These are phyloP conservation scores for Anisogramma anomala DNA, from an alignment of 2,329 filamentous ascomycete species.

Conservation along the genomic window DNA sequence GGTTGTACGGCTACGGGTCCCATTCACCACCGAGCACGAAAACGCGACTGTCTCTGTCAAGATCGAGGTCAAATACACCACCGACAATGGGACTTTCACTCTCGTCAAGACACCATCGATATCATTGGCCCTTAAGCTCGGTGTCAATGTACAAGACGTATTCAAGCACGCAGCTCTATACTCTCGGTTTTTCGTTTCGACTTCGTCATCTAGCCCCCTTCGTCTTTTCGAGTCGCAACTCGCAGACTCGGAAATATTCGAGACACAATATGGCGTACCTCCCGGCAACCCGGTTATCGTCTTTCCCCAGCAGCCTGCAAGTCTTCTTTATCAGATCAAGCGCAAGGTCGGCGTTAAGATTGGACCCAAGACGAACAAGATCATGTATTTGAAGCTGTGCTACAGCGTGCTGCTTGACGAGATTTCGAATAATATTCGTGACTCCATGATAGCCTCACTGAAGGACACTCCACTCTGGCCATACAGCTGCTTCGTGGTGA, in stretches of 20 bases:
- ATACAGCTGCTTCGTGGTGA: constrained; percentile 36
- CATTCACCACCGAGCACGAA: constrained; percentile 75
- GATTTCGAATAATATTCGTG: constrained; percentile 41
- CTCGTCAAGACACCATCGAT: constrained; percentile 53
- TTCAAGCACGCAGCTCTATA: constrained; percentile 77
- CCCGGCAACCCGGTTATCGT: constrained; percentile 47
- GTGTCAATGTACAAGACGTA: constrained; percentile 92
- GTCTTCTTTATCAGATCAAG: constrained; percentile 66
- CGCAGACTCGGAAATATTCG: constrained; percentile 56
- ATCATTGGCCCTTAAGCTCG: constrained; percentile 66
- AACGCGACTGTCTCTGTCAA: constrained; percentile 59
- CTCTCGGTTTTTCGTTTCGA: constrained; percentile 83
- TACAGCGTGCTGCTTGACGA: constrained; percentile 72
- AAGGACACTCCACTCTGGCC: constrained; percentile 29
- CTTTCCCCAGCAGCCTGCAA: constrained; percentile 72
- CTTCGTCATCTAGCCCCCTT: constrained; percentile 63
- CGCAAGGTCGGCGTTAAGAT: constrained; percentile 33
- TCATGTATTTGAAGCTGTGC: constrained; percentile 56
- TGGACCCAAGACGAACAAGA: constrained; percentile 28
- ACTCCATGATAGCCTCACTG: constrained; percentile 31
- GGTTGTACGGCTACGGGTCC: constrained; percentile 51
- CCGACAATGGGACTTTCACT: constrained; percentile 51
- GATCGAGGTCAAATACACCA: constrained; percentile 65
- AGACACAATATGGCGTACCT: constrained; percentile 47
- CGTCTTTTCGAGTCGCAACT: constrained; percentile 62